A percentile compares a stretch with the other conserved stretches of the same genome.
Evolutionary conservation across 371 early-diverging fungal genomes (phyloP).

Genomic region (Mortierella sp.): DNA sequence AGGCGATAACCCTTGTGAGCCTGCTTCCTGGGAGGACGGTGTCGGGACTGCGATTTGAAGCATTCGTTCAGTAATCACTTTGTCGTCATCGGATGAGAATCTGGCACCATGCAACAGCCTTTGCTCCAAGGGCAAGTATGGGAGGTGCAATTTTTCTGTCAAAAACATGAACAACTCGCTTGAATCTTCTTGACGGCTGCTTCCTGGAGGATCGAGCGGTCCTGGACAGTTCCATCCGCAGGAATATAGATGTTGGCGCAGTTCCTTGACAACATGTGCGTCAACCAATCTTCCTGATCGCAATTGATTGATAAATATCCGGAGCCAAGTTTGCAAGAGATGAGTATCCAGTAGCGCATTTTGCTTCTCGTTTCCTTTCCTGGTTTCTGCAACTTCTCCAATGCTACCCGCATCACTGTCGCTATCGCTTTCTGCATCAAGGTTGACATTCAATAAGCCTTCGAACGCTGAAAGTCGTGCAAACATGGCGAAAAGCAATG

Average conservation of each 20-base stretch:
- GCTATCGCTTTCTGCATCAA: constrained; percentile 46
- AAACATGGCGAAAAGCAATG: constrained; percentile 73
- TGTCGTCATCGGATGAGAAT: constrained; percentile 64
- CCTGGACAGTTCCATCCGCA: constrained; percentile 63
- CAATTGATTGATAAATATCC: constrained; percentile 69
- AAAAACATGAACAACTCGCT: constrained; percentile 70
- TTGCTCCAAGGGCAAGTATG: constrained; percentile 69
- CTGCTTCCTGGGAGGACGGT: constrained; percentile 16
- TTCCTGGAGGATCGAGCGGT: constrained; percentile 41
- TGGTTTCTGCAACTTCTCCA: background rate
- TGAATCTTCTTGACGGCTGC: constrained; percentile 69
- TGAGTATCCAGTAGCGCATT: constrained; percentile 26
- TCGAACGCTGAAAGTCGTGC: constrained; percentile 65
- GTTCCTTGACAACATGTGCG: constrained; percentile 59
- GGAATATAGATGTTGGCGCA: constrained; percentile 62
- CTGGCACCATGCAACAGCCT: constrained; percentile 69
- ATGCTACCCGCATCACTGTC: constrained; percentile 24
- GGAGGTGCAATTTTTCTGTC: constrained; percentile 66
- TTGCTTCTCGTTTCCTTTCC: constrained; percentile 21
- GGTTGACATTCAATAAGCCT: constrained; percentile 54
- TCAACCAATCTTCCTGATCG: constrained; percentile 63
- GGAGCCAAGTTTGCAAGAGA: constrained; percentile 61
- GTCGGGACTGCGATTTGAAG: constrained; percentile 63
- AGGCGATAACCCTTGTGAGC: background rate
- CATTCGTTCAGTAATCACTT: constrained; percentile 69